Percentiles rank a stretch among this genome's conserved stretches.
Conservation (phyloP, 768 basidiomycete genomes). For the Porphyrellus cyaneotinctus region DNA sequence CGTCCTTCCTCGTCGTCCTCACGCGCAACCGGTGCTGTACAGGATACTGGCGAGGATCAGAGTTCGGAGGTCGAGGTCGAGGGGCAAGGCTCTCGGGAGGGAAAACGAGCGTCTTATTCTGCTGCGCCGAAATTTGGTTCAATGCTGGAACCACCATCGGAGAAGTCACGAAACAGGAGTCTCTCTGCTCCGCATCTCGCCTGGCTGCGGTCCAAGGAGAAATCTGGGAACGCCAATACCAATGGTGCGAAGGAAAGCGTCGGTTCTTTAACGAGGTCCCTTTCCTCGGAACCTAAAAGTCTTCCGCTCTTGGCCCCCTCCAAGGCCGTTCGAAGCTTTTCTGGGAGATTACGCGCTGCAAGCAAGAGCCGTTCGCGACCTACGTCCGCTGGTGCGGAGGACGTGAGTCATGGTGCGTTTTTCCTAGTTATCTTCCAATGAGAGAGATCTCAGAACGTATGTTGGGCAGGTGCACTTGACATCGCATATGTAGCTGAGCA, state of each 20-base stretch:
- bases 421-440: not conserved
- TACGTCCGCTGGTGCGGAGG: slow-evolving; percentile 10
- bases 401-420: slow-evolving; percentile 16
- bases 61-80: not conserved
- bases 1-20: slow-evolving; percentile 33
- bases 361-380: slow-evolving; percentile 20
- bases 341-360: slow-evolving; percentile 19
- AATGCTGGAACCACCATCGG: slow-evolving; percentile 13
- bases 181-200: slow-evolving; percentile 58
- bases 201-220: slow-evolving; percentile 45
- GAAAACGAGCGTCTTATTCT: slow-evolving; percentile 23
- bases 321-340: slow-evolving; percentile 17
- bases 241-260: slow-evolving; percentile 9
- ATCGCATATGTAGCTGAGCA: slow-evolving; percentile 67
- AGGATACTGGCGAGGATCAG: not conserved
- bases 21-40: not conserved
- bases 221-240: not conserved
- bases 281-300: slow-evolving; percentile 17
- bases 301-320: not conserved
- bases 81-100: slow-evolving; percentile 9
- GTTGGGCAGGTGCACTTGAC: slow-evolving; percentile 30
- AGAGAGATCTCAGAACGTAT: not conserved
- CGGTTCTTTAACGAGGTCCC: slow-evolving; percentile 7
- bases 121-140: slow-evolving; percentile 1
- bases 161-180: slow-evolving; percentile 43